These are phyloP conservation scores for Fragosphaeria purpurea DNA, from an alignment of 2,329 filamentous ascomycete genomes.

Conservation along the genomic window DNA sequence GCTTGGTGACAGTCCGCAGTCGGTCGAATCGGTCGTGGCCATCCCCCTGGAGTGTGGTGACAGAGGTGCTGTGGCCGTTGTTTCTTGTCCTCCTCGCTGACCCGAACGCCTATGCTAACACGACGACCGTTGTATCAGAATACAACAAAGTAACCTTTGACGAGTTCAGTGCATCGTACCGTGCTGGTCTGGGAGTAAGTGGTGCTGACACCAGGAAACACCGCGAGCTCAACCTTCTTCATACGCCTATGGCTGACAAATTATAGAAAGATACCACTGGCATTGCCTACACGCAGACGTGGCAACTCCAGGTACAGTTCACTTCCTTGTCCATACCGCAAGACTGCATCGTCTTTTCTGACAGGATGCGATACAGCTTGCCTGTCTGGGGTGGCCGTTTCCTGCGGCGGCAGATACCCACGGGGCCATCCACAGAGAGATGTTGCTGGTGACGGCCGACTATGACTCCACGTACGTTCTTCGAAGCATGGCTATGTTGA, in stretches of 20 bases:
- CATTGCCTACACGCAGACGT: too few relatives aligned
- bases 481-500: too few relatives aligned
- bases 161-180: not conserved
- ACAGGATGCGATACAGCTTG: not conserved
- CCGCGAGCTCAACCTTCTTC: too few relatives aligned
- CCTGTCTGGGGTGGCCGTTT: constrained; percentile 1
- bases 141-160: not conserved
- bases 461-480: too few relatives aligned
- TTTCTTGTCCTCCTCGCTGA: not conserved
- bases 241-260: too few relatives aligned
- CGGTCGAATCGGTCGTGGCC: not conserved
- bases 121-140: not conserved
- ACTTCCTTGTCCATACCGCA: too few relatives aligned
- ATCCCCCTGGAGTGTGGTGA: constrained; percentile 3
- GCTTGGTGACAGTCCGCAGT: not conserved
- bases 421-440: not conserved
- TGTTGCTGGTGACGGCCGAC: not conserved
- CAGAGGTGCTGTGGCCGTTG: not conserved
- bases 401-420: not conserved
- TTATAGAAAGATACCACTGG: too few relatives aligned
- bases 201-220: too few relatives aligned
- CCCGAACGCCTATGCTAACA: too few relatives aligned
- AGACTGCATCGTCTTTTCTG: not conserved
- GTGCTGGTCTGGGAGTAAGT: not conserved
- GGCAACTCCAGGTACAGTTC: too few relatives aligned